These are phyloP conservation scores for Polysphondylium violaceum DNA, from an alignment of 78 protist genomes.

Conservation along the genomic window DNA sequence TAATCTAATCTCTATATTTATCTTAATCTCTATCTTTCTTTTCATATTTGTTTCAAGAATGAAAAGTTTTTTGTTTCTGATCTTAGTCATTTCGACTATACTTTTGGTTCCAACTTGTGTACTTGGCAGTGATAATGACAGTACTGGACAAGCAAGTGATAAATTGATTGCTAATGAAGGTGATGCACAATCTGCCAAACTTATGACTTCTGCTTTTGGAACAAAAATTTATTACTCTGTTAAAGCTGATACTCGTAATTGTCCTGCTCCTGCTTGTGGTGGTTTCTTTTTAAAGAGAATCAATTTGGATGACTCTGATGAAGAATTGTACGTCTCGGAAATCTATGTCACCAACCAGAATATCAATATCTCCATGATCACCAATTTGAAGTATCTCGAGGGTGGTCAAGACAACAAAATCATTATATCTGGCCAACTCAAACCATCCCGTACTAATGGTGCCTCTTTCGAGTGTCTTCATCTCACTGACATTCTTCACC, in stretches of 20 bases:
- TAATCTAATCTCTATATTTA: too few relatives aligned
- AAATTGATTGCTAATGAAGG: too few relatives aligned
- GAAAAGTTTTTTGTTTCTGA: too few relatives aligned
- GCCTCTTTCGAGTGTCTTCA: slow-evolving; percentile 3
- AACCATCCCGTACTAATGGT: background rate
- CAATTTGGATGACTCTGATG: background rate
- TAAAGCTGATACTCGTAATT: background rate
- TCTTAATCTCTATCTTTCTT: too few relatives aligned
- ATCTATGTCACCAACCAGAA: background rate
- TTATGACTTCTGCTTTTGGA: too few relatives aligned
- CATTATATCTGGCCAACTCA: background rate
- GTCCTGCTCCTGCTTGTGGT: slow-evolving; percentile 11
- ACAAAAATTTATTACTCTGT: slow-evolving; percentile 12
- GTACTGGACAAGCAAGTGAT: too few relatives aligned
- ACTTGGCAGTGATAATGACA: too few relatives aligned
- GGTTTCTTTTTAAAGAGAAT: slow-evolving; percentile 12
- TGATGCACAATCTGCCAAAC: too few relatives aligned
- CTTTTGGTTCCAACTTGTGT: too few relatives aligned
- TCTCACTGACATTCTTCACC: background rate
- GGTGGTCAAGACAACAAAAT: background rate
- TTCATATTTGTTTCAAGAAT: too few relatives aligned
- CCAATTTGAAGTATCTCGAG: background rate
- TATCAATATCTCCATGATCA: background rate
- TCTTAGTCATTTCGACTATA: too few relatives aligned
- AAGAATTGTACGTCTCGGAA: slow-evolving; percentile 25